phyloP scores from a whole-genome alignment of 2,329 filamentous ascomycete genomes.

The Seiridium cupressi region DNA sequence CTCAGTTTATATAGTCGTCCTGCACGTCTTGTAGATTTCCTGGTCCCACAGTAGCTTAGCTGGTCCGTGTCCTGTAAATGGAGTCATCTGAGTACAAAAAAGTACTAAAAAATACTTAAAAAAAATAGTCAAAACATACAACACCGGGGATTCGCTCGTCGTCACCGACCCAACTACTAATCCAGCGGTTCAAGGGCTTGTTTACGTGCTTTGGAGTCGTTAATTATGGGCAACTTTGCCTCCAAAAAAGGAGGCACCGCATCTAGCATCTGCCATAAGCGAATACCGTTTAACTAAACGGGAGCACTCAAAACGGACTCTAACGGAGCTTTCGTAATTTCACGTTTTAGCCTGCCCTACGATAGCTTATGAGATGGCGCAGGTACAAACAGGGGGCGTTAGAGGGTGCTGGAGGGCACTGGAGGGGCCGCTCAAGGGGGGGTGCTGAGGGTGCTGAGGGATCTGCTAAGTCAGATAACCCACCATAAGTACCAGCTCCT shows the following conservation, averaged over 20 bases:
- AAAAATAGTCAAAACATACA: neutral
- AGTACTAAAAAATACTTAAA: neutral
- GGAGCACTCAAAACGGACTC: neutral
- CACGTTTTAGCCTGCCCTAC: neutral
- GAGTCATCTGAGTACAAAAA: neutral
- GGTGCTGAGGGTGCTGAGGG: too few species aligned
- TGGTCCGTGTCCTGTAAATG: neutral
- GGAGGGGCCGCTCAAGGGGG: too few species aligned
- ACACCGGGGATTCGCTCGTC: neutral
- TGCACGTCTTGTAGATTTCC: too few species aligned
- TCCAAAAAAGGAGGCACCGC: conserved; percentile 2
- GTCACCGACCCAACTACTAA: conserved; percentile 4
- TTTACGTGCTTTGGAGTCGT: neutral
- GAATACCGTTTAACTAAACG: neutral
- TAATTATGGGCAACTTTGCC: neutral
- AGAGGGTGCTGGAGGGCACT: too few species aligned
- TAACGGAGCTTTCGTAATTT: conserved; percentile 1
- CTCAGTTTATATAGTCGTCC: too few species aligned
- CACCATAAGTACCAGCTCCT: too few species aligned
- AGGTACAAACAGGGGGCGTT: too few species aligned
- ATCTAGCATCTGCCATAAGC: neutral
- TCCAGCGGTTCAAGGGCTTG: neutral
- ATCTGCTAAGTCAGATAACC: too few species aligned
- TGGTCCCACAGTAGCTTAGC: too few species aligned
- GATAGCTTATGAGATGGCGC: too few species aligned